phyloP scores from a whole-genome alignment of 208 protist species.

The Trypanosoma conorhini region DNA sequence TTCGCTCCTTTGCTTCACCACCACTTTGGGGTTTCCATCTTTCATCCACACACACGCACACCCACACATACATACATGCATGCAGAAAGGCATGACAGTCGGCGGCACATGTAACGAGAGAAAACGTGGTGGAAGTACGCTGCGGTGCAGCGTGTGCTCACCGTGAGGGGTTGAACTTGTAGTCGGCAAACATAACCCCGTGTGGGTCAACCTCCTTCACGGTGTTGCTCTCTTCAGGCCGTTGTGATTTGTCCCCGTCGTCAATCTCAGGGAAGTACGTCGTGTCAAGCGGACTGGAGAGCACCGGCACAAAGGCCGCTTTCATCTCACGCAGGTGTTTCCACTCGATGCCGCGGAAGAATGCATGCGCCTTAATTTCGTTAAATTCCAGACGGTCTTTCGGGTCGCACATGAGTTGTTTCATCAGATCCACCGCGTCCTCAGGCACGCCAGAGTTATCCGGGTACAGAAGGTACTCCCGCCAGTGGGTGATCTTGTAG shows the following conservation, averaged over 20 bases:
- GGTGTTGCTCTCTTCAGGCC: conserved; percentile 30
- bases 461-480: conserved; percentile 89
- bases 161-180: conserved; percentile 64
- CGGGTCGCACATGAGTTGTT: conserved; percentile 86
- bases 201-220: conserved; percentile 81
- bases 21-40: conserved; percentile 13
- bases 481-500: conserved; percentile 95
- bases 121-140: not conserved
- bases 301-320: conserved; percentile 68
- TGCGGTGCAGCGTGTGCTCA: not conserved
- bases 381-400: conserved; percentile 78
- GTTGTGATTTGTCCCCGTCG: conserved; percentile 25
- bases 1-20: not conserved
- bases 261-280: conserved; percentile 89
- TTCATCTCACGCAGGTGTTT: conserved; percentile 50
- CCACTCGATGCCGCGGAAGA: conserved; percentile 78
- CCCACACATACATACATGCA: conserved; percentile 3
- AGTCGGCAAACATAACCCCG: conserved; percentile 89
- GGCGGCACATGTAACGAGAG: not conserved
- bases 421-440: conserved; percentile 93
- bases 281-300: conserved; percentile 83
- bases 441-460: conserved; percentile 75
- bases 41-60: conserved; percentile 1
- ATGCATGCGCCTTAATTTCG: conserved; percentile 79
- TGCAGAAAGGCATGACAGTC: not conserved